A percentile compares a stretch with the other conserved stretches of the same genome.
These are phyloP conservation scores for Dryas drummondii DNA, from an alignment of 306 rosid species.

Conservation along the genomic window DNA sequence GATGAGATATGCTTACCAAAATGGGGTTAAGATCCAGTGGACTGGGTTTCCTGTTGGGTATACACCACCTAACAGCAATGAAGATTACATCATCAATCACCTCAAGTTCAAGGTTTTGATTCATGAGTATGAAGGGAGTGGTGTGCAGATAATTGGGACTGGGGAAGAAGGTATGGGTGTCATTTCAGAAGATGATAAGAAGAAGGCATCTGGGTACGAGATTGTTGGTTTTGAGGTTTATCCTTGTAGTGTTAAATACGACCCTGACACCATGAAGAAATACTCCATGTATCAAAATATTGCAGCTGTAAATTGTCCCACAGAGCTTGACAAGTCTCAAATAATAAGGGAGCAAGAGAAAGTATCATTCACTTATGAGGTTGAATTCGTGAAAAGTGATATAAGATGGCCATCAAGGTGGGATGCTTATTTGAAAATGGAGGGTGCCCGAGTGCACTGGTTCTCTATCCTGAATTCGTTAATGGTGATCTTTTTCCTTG, in stretches of 20 bases:
- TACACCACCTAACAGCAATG: constrained; percentile 55
- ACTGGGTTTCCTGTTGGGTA: constrained; percentile 92
- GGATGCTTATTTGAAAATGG: constrained; percentile 98
- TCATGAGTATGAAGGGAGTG: constrained; percentile 87
- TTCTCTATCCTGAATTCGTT: constrained; percentile 65
- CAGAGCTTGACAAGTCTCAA: constrained; percentile 66
- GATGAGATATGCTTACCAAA: constrained; percentile 76
- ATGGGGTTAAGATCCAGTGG: constrained; percentile 84
- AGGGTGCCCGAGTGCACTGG: constrained; percentile 96
- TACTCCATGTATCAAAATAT: constrained; percentile 42
- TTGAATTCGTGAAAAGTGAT: constrained; percentile 81
- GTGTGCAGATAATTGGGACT: constrained; percentile 76
- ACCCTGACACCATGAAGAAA: constrained; percentile 58
- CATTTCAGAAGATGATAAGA: constrained; percentile 66
- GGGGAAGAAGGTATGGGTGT: constrained; percentile 94
- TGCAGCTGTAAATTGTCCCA: constrained; percentile 49
- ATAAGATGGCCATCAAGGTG: constrained; percentile 94
- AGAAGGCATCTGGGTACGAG: constrained; percentile 78
- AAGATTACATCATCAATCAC: constrained; percentile 87
- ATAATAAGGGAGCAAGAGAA: constrained; percentile 71
- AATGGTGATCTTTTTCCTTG: constrained; percentile 91
- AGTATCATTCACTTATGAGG: constrained; percentile 87
- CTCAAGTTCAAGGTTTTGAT: constrained; percentile 79
- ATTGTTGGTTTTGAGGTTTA: constrained; percentile 91
- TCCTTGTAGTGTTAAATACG: constrained; percentile 73